These are phyloP conservation scores for Auricularia auricula-judae DNA, from an alignment of 768 basidiomycete genomes.

Conservation along the genomic window DNA sequence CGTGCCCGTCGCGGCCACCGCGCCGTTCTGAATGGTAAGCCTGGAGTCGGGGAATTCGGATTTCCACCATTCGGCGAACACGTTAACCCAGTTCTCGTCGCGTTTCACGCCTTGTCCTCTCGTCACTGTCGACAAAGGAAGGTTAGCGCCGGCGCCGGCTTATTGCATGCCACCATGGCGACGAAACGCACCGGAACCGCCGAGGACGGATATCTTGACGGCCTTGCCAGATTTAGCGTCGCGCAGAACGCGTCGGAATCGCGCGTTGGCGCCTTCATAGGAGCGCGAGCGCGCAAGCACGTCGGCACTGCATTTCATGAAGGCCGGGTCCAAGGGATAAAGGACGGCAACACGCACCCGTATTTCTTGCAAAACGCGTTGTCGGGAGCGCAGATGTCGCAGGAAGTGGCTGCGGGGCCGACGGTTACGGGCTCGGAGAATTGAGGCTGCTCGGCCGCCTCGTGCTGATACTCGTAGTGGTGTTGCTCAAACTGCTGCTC, in stretches of 20 bases:
- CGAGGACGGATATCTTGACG: neutral
- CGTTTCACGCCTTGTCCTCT: conserved; percentile 6
- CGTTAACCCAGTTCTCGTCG: conserved; percentile 4
- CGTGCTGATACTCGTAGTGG: neutral
- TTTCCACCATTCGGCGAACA: conserved; percentile 4
- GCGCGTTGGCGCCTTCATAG: conserved; percentile 9
- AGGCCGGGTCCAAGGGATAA: neutral
- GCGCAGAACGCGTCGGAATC: conserved; percentile 3
- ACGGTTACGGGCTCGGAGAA: neutral
- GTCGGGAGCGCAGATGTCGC: neutral
- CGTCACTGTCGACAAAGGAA: conserved; percentile 6
- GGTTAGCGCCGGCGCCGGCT: conserved; percentile 2
- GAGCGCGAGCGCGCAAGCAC: conserved; percentile 7
- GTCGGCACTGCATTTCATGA: neutral
- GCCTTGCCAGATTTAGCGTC: neutral
- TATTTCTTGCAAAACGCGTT: neutral
- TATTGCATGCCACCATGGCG: conserved; percentile 5
- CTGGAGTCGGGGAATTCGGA: conserved; percentile 4
- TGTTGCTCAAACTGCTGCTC: neutral
- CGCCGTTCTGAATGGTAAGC: conserved; percentile 6
- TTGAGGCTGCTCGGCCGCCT: neutral
- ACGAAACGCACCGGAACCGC: neutral
- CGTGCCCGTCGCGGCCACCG: conserved; percentile 6
- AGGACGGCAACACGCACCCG: neutral
- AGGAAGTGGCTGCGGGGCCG: neutral